Percentiles rank a stretch among this genome's conserved stretches.
phyloP scores from a whole-genome alignment of 768 basidiomycete species.

The Suillus luteus region DNA sequence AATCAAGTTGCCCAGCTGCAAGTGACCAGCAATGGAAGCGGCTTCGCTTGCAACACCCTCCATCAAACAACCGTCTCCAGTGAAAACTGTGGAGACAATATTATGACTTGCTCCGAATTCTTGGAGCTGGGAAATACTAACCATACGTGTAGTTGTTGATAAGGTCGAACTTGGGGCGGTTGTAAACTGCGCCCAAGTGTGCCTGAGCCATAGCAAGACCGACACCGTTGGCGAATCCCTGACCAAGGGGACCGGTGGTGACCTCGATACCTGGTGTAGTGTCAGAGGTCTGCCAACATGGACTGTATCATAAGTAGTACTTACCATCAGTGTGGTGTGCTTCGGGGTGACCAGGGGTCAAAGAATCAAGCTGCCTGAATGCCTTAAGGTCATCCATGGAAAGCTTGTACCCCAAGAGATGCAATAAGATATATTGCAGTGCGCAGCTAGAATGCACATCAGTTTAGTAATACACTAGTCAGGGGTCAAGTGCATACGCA shows the following conservation, averaged over 20 bases:
- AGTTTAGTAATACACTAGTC: conserved; percentile 13
- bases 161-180: conserved; percentile 80
- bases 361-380: conserved; percentile 89
- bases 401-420: conserved; percentile 90
- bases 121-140: conserved; percentile 30
- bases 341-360: conserved; percentile 95
- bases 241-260: conserved; percentile 95
- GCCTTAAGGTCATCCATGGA: conserved; percentile 89
- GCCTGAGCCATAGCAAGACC: conserved; percentile 93
- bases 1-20: conserved; percentile 91
- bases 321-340: conserved; percentile 63
- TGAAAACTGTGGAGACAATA: conserved; percentile 59
- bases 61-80: conserved; percentile 96
- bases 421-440: conserved; percentile 89
- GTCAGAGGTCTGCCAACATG: conserved; percentile 12
- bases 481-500: conserved; percentile 53
- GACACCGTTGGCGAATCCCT: conserved; percentile 92
- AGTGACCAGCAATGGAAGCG: conserved; percentile 89
- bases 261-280: conserved; percentile 68
- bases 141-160: conserved; percentile 91
- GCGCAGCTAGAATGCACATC: conserved; percentile 63
- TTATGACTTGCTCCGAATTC: conserved; percentile 11
- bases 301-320: neutral
- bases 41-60: conserved; percentile 96
- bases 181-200: conserved; percentile 87